Conservation (phyloP, 2,329 filamentous ascomycete genomes). For the Aspergillus tanneri region DNA sequence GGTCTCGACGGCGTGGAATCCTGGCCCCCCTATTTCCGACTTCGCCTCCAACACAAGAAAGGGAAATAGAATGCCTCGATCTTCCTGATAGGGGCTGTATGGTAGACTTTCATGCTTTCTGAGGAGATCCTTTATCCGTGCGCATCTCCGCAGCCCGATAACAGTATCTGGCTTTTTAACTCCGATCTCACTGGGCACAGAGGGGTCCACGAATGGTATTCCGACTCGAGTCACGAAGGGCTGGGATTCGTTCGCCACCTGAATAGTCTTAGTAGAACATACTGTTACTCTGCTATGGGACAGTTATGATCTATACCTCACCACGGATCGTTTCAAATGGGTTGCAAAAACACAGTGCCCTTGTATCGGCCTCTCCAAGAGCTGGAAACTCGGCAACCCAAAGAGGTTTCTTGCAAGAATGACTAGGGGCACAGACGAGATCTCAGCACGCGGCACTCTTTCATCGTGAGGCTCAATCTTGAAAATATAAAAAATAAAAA, state of each 20-base stretch:
- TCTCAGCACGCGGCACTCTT: neutral
- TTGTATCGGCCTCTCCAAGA: neutral
- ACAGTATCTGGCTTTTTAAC: conserved; percentile 1
- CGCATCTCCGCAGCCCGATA: neutral
- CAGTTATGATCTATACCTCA: neutral
- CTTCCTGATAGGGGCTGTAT: neutral
- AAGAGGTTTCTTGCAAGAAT: neutral
- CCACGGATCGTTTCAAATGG: neutral
- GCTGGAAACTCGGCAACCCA: conserved; percentile 2
- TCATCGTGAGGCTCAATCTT: neutral
- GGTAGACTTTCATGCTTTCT: neutral
- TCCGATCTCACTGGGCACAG: neutral
- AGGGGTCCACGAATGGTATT: neutral
- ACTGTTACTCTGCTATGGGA: too few species aligned
- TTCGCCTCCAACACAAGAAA: conserved; percentile 28
- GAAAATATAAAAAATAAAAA: too few species aligned
- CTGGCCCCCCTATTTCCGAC: conserved; percentile 13
- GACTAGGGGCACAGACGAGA: conserved; percentile 1
- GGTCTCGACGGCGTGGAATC: conserved; percentile 20
- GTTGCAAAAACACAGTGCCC: conserved; percentile 2
- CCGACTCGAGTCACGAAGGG: neutral
- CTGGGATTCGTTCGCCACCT: neutral
- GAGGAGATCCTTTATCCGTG: neutral
- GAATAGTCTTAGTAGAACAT: neutral
- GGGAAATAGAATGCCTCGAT: conserved; percentile 8